These are phyloP conservation scores for Phytophthora cactorum DNA, from an alignment of 352 stramenopile genomes.

Conservation along the genomic window DNA sequence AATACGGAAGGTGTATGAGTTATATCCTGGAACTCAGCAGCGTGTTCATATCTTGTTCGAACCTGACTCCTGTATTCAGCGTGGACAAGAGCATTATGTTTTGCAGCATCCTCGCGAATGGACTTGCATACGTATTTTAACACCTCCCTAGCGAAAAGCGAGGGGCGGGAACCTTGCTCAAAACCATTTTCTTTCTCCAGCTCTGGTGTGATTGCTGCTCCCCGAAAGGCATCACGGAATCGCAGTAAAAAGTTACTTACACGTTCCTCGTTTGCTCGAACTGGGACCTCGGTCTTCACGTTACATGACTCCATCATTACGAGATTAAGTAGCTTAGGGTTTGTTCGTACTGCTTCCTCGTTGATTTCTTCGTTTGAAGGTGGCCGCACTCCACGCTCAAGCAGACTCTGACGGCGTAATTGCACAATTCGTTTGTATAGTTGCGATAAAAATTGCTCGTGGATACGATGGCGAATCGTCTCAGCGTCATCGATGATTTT, in stretches of 20 bases:
- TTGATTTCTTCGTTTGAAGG: slow-evolving; percentile 29
- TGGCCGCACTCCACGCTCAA: slow-evolving; percentile 14
- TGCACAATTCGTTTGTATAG: slow-evolving; percentile 44
- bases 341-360: slow-evolving; percentile 24
- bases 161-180: slow-evolving; percentile 11
- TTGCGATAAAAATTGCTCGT: slow-evolving; percentile 44
- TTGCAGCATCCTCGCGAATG: slow-evolving; percentile 45
- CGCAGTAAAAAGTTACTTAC: slow-evolving; percentile 71
- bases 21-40: slow-evolving; percentile 63
- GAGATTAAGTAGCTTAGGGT: slow-evolving; percentile 39
- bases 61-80: slow-evolving; percentile 60
- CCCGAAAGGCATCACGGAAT: slow-evolving; percentile 68
- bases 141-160: slow-evolving; percentile 44
- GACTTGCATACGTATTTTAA: slow-evolving; percentile 45
- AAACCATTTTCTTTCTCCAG: slow-evolving; percentile 38
- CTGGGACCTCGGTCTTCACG: slow-evolving; percentile 44
- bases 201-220: slow-evolving; percentile 34
- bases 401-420: slow-evolving; percentile 15
- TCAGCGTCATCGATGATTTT: slow-evolving; percentile 35
- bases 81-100: slow-evolving; percentile 50
- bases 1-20: slow-evolving; percentile 56
- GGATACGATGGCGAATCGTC: slow-evolving; percentile 55
- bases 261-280: slow-evolving; percentile 44
- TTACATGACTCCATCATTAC: slow-evolving; percentile 65
- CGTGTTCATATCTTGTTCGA: slow-evolving; percentile 63